Base-by-base conservation (phyloP, 2,329 filamentous ascomycete species). In the Zymoseptoria tritici region DNA sequence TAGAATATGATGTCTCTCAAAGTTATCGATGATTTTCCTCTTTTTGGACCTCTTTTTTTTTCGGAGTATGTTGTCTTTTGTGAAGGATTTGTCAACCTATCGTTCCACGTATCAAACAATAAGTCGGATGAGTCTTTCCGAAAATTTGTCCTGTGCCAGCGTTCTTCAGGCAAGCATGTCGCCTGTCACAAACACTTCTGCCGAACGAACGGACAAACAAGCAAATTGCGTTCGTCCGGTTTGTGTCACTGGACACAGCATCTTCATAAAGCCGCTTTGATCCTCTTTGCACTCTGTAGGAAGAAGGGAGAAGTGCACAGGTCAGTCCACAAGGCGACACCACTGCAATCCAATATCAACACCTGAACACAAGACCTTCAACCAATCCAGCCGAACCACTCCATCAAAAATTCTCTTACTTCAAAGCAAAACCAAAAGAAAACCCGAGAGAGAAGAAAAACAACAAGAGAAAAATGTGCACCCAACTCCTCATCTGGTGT, bases 401-500 rank as follows among this genome's bases (percentile, higher is more conserved):
- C 21, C 21, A 22, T 22, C 21, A 22, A 22, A 2, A 22, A 2
- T 4, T 4, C 21, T 2, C 21, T 4, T 4, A 22, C 21, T 4
- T 22, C 21, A 22, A 22, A 22, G 2, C 21, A 4, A 22, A 22
- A 2, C 22, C 3, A 24, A 24, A 24, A 24, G 4, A 22, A 22
- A 22, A 2, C 21, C 21, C 21, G 4, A 24, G 22, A 24, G 22
- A 24, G 22, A 24, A 42, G 36, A 42, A 16, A 42, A 42, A 16
- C n/a, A 3, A 51, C 21, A 52, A 29, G 19, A 57, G 56, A 52
- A 51, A 52, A 51, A 69, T 70, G 68, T 70, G 70, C 65, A 71
- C 67, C n/a, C 70, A 72, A 68, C 62, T 69, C 66, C 64, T 72
- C 19, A 67, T 72, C 56, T 72, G 70, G 70, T 72, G 70, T 61